Conservation (phyloP, 305 asterid genomes). For the Fraxinus ornus region DNA sequence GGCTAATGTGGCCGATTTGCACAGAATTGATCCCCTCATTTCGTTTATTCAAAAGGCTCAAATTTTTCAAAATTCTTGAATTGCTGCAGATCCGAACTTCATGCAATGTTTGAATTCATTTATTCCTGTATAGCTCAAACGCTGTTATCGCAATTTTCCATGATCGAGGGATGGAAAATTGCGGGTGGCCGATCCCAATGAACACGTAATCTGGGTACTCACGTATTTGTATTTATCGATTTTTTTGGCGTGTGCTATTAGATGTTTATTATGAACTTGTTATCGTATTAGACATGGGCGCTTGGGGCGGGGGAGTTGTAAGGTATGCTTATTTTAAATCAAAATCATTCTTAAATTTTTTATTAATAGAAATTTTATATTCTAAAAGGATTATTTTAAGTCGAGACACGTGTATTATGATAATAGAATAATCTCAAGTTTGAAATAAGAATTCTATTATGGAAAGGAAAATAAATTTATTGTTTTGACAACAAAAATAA, state of each 20-base stretch:
- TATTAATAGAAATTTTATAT: too few species aligned
- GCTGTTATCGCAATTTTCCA: not conserved
- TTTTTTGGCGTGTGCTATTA: not conserved
- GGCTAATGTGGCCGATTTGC: conserved; percentile 54
- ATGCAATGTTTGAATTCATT: not conserved
- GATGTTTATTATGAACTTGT: not conserved
- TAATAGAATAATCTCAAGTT: not conserved
- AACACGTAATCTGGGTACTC: not conserved
- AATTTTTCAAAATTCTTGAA: conserved; percentile 22
- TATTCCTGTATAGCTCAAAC: not conserved
- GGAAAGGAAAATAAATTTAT: too few species aligned
- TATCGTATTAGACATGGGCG: not conserved
- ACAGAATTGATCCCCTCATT: conserved; percentile 39
- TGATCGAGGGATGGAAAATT: not conserved
- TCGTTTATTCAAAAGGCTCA: conserved; percentile 39
- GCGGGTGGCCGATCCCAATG: not conserved
- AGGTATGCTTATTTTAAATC: not conserved
- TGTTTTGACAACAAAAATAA: too few species aligned
- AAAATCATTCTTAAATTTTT: not conserved
- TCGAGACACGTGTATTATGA: not conserved
- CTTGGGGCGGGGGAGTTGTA: not conserved
- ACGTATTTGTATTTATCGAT: not conserved
- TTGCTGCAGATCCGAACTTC: not conserved
- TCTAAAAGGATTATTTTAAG: not conserved
- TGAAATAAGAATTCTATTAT: too few species aligned